Percentiles rank a stretch among this genome's conserved stretches.
Conservation (phyloP, 495 filamentous ascomycete genomes). For the Entonaema liquescens region DNA sequence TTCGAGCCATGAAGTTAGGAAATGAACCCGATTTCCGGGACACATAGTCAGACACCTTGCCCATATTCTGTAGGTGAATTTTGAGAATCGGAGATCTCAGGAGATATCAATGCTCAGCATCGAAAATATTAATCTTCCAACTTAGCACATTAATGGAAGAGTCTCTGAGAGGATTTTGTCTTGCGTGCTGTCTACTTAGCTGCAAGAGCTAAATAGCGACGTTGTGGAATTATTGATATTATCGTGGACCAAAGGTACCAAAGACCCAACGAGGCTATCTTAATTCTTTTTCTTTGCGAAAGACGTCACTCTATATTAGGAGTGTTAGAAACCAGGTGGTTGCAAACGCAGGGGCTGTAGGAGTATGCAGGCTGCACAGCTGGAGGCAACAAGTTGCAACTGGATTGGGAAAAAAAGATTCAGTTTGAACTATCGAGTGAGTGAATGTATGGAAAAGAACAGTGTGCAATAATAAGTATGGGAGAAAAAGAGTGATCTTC, state of each 20-base stretch:
- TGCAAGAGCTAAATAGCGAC: neutral
- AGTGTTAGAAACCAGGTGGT: neutral
- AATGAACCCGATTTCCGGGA: slow-evolving; percentile 41
- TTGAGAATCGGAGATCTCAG: slow-evolving; percentile 20
- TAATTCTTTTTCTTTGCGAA: slow-evolving; percentile 1
- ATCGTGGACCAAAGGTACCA: neutral
- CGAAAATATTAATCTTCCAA: slow-evolving; percentile 21
- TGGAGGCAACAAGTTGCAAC: neutral
- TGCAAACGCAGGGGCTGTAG: neutral
- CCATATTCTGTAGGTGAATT: slow-evolving; percentile 26
- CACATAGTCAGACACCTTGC: slow-evolving; percentile 37
- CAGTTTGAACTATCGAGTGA: slow-evolving; percentile 18
- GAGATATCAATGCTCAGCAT: slow-evolving; percentile 40
- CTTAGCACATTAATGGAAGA: slow-evolving; percentile 21
- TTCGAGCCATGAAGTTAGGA: slow-evolving; percentile 39
- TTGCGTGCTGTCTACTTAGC: neutral
- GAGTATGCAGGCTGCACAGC: neutral
- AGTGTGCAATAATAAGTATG: slow-evolving; percentile 27
- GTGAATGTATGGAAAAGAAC: slow-evolving; percentile 23
- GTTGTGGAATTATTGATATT: neutral
- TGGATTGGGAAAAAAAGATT: slow-evolving; percentile 23
- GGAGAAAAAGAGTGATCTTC: slow-evolving; percentile 38
- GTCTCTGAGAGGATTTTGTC: neutral
- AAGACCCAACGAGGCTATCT: neutral
- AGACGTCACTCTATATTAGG: slow-evolving; percentile 1